A percentile compares a stretch with the other conserved stretches of the same genome.
Conservation (phyloP, 352 stramenopile genomes). For the Phytophthora fragariae region DNA sequence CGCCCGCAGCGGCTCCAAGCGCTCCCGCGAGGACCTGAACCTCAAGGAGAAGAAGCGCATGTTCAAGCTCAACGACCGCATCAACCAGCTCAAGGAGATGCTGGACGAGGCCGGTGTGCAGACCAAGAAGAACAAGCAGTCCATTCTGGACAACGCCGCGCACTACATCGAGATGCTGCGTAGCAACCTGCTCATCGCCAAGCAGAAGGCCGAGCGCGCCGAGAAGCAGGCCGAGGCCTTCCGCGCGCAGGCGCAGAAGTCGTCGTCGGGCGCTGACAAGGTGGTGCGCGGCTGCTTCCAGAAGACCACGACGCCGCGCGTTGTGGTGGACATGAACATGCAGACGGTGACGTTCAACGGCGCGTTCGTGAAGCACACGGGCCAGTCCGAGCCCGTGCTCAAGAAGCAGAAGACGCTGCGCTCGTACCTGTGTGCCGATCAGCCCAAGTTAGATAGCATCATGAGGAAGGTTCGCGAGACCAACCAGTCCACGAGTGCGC, state of each 20-base stretch:
- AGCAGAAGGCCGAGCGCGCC: constrained; percentile 66
- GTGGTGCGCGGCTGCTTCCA: constrained; percentile 61
- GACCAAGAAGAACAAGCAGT: constrained; percentile 88
- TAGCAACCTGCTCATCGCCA: constrained; percentile 62
- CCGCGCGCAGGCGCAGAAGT: constrained; percentile 46
- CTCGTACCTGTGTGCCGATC: constrained; percentile 58
- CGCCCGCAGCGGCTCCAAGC: constrained; percentile 52
- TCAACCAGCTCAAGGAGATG: constrained; percentile 77
- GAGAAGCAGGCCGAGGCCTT: constrained; percentile 64
- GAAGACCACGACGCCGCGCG: constrained; percentile 63
- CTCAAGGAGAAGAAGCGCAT: constrained; percentile 91
- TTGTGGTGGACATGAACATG: constrained; percentile 66
- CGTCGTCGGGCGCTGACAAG: constrained; percentile 39
- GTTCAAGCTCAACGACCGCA: constrained; percentile 91
- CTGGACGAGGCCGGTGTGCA: constrained; percentile 71
- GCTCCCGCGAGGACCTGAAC: constrained; percentile 83
- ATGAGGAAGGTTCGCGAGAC: constrained; percentile 53
- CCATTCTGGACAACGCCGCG: constrained; percentile 69
- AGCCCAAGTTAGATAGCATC: constrained; percentile 51
- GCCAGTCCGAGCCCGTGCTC: constrained; percentile 49
- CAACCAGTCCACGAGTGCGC: constrained; percentile 54
- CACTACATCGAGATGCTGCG: constrained; percentile 81
- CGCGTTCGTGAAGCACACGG: constrained; percentile 62
- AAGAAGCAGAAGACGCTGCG: constrained; percentile 72
- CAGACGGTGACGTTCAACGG: constrained; percentile 68